Conservation (phyloP, 2,329 filamentous ascomycete species). For the Fusarium subglutinans region DNA sequence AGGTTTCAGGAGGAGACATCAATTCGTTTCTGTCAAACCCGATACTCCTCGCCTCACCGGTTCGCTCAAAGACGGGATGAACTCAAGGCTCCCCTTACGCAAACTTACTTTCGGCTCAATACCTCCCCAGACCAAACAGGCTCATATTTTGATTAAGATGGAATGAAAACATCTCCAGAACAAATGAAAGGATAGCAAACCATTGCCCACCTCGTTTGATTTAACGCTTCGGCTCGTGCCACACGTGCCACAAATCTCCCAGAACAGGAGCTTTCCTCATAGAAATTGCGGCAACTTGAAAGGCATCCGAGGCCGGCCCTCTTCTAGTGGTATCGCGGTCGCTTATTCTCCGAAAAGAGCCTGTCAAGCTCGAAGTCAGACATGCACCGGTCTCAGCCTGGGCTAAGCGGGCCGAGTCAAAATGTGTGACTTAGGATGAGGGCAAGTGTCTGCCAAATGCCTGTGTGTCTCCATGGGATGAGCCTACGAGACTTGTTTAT, state of each 20-base stretch:
- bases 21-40: background rate
- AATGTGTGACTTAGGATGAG: constrained; percentile 31
- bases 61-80: constrained; percentile 5
- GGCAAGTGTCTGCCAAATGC: constrained; percentile 18
- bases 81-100: background rate
- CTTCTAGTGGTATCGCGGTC: constrained; percentile 12
- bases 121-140: background rate
- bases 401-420: constrained; percentile 43
- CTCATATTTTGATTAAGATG: constrained; percentile 12
- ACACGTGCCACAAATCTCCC: constrained; percentile 31
- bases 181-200: constrained; percentile 20
- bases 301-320: constrained; percentile 26
- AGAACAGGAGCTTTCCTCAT: constrained; percentile 25
- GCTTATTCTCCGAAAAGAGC: constrained; percentile 35
- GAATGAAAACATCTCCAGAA: background rate
- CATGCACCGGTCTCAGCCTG: constrained; percentile 36
- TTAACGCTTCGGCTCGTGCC: constrained; percentile 23
- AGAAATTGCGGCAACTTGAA: constrained; percentile 20
- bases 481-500: constrained; percentile 27
- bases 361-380: constrained; percentile 44
- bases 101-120: constrained; percentile 9
- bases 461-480: constrained; percentile 27
- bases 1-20: background rate
- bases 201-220: background rate
- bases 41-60: background rate